Conservation (phyloP, 1,284 basidiomycete genomes). For the Malassezia japonica region DNA sequence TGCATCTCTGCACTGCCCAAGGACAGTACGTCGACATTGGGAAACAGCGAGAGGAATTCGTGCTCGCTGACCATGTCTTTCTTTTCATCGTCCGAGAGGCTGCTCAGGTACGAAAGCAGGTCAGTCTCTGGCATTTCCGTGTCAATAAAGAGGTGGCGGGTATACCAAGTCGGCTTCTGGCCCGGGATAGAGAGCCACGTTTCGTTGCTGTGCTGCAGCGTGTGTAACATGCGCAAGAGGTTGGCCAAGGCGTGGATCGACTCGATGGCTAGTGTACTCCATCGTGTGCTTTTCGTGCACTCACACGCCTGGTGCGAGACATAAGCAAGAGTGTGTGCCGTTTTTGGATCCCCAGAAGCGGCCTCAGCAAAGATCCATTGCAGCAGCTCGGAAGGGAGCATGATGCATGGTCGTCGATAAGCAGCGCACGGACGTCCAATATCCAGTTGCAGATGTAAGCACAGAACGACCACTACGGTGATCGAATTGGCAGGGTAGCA, state of each 20-base stretch:
- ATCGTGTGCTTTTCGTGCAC: slow-evolving; percentile 22
- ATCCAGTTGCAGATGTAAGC: background rate
- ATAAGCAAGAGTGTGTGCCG: slow-evolving; percentile 23
- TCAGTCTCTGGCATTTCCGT: slow-evolving; percentile 1
- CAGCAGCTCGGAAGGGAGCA: slow-evolving; percentile 12
- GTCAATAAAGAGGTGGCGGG: slow-evolving; percentile 24
- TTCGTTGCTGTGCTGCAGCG: background rate
- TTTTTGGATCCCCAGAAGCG: slow-evolving; percentile 8
- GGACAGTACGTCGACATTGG: slow-evolving; percentile 3
- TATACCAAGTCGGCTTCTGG: background rate
- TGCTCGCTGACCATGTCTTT: background rate
- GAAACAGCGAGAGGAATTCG: background rate
- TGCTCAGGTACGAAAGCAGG: slow-evolving; percentile 3
- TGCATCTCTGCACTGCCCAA: slow-evolving; percentile 15
- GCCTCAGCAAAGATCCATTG: background rate
- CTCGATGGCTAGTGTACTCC: slow-evolving; percentile 22
- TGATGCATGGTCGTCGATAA: background rate
- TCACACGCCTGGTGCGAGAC: slow-evolving; percentile 25
- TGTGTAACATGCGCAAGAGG: slow-evolving; percentile 9
- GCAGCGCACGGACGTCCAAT: background rate
- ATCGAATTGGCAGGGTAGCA: slow-evolving; percentile 21
- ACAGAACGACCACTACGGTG: background rate
- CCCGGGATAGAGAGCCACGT: background rate
- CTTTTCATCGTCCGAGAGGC: background rate
- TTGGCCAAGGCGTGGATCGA: background rate